Conservation (phyloP, 2,329 filamentous ascomycete species). For the Grosmannia huntii region DNA sequence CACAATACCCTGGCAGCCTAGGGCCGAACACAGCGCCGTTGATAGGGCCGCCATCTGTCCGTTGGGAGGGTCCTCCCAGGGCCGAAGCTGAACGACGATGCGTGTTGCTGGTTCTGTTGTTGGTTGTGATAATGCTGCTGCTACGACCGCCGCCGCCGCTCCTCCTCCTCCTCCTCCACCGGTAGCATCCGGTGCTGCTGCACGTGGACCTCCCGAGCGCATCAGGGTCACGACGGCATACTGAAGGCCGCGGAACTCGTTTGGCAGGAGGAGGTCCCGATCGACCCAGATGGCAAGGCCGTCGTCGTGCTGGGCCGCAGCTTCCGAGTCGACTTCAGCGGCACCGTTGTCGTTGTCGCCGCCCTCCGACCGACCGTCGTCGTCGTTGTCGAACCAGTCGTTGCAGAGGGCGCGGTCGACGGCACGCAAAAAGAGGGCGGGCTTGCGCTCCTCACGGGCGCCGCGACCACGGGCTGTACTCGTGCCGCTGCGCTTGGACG, state of each 20-base stretch:
- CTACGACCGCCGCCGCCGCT: not conserved
- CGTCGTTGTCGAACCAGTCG: slow-evolving; percentile 68
- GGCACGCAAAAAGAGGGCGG: slow-evolving; percentile 65
- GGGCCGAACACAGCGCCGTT: slow-evolving; percentile 56
- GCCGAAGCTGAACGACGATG: slow-evolving; percentile 59
- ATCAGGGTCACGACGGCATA: slow-evolving; percentile 82
- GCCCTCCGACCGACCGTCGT: slow-evolving; percentile 13
- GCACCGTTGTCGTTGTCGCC: not conserved
- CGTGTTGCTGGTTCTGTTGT: slow-evolving; percentile 41
- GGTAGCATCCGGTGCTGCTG: not conserved
- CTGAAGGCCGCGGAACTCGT: slow-evolving; percentile 60
- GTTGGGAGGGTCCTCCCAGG: slow-evolving; percentile 82
- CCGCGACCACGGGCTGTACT: slow-evolving; percentile 48
- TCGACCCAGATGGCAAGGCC: slow-evolving; percentile 76
- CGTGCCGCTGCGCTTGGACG: slow-evolving; percentile 65
- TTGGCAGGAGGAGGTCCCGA: slow-evolving; percentile 57
- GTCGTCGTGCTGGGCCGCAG: slow-evolving; percentile 8
- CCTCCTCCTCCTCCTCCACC: slow-evolving; percentile 36
- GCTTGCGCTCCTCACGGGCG: slow-evolving; percentile 50
- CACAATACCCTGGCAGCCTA: slow-evolving; percentile 61
- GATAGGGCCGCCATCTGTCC: slow-evolving; percentile 71
- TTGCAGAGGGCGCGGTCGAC: slow-evolving; percentile 56
- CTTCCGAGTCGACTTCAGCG: no score
- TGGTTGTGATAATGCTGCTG: not conserved
- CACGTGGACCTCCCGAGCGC: slow-evolving; percentile 53